A percentile compares a stretch with the other conserved stretches of the same genome.
Conservation (phyloP, 208 protist species). For the Angomonas ambiguus region DNA sequence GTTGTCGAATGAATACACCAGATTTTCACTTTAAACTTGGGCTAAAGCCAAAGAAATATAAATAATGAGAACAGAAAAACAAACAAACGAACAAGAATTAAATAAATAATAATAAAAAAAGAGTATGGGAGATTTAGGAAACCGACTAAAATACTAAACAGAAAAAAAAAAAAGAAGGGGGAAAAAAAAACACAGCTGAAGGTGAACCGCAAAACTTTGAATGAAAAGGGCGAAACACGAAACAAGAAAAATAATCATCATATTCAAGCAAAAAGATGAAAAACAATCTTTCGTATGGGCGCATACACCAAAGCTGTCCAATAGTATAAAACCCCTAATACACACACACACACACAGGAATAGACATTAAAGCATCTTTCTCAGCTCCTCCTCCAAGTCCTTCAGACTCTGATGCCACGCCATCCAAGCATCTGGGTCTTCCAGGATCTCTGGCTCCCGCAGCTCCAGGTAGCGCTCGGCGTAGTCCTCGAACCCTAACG, state of each 20-base stretch:
- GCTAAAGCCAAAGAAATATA: constrained; percentile 3
- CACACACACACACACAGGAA: too few relatives aligned
- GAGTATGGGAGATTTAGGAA: too few relatives aligned
- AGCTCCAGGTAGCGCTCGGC: constrained; percentile 73
- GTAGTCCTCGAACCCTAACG: constrained; percentile 75
- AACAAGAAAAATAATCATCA: background rate
- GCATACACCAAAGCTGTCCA: too few relatives aligned
- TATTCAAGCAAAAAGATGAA: background rate
- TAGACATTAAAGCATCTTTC: background rate
- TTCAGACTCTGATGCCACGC: constrained; percentile 61
- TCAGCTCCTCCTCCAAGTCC: constrained; percentile 24
- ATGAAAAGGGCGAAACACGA: background rate
- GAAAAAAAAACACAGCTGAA: background rate
- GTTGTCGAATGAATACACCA: too few relatives aligned
- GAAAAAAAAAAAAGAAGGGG: background rate
- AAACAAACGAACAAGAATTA: background rate
- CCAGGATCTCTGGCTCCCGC: constrained; percentile 54
- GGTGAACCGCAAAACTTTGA: background rate
- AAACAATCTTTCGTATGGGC: too few relatives aligned
- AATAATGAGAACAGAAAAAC: background rate
- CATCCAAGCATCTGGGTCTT: constrained; percentile 69
- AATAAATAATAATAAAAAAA: constrained; percentile 9
- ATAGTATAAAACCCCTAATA: too few relatives aligned
- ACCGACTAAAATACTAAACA: background rate
- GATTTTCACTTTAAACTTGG: too few relatives aligned